Evolutionary conservation across 306 rosid genomes (phyloP).

Genomic region (Gleditsia sinensis): DNA sequence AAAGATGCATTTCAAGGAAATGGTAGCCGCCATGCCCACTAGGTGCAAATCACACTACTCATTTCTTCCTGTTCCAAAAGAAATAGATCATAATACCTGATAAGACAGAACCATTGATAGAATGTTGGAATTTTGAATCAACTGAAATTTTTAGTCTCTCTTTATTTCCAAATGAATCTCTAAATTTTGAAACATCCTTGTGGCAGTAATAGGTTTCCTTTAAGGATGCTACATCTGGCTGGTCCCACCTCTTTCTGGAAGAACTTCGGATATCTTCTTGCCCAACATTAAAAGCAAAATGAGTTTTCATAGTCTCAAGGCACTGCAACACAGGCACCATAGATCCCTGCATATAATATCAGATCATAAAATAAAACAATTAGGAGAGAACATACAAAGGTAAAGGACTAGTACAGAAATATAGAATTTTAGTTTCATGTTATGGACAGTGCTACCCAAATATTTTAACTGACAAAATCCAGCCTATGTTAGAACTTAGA

Average conservation of each 20-base stretch:
- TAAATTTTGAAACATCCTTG: slow-evolving; percentile 35
- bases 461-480: slow-evolving; percentile 28
- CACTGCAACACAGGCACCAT: slow-evolving; percentile 80
- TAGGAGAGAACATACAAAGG: slow-evolving; percentile 24
- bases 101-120: slow-evolving; percentile 32
- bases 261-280: slow-evolving; percentile 53
- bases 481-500: slow-evolving; percentile 21
- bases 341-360: slow-evolving; percentile 71
- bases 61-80: neutral
- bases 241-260: slow-evolving; percentile 67
- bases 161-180: neutral
- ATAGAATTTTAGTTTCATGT: slow-evolving; percentile 13
- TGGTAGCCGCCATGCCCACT: neutral
- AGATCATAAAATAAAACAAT: slow-evolving; percentile 37
- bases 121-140: slow-evolving; percentile 24
- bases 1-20: neutral
- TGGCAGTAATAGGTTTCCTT: neutral
- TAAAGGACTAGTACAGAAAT: neutral
- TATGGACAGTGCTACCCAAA: slow-evolving; percentile 27
- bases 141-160: neutral
- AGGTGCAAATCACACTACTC: neutral
- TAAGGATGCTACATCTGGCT: slow-evolving; percentile 48
- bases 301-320: slow-evolving; percentile 67
- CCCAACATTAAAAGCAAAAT: slow-evolving; percentile 62
- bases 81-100: slow-evolving; percentile 44